Evolutionary conservation across 768 basidiomycete genomes (phyloP), one percentile per base, ranked within the genome.

Genomic region (Tremella fuciformis): DNA sequence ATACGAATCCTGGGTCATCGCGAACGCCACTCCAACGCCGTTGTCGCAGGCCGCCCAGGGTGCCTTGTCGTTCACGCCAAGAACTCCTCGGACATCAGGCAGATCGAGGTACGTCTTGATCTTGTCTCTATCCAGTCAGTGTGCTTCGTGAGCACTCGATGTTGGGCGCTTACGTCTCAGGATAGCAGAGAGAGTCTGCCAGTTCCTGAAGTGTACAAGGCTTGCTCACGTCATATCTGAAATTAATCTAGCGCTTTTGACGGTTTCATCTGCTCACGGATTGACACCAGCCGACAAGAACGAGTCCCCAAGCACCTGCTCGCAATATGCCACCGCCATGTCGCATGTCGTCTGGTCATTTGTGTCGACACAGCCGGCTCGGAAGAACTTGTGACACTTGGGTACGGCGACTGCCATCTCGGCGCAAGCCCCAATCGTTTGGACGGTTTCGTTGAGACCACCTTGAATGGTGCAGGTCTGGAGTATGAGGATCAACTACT

Each of bases 321-420:
- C 80, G 73, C 89, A 91, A 73, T 88, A 89, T 9, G 62, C 74
- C 50, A 84, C 79, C 1, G 88, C 86, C 13, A 85, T 85, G n/a
- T 76, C 78, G 66, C 89, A 91, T 58, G 82, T 80, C 38, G 86
- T 84, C 19, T 79, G 75, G 71, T 91, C 88, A 62, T 85, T 85
- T 15, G 78, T 78, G 55, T 88, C 82, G 26, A 88, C 80, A 62
- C 88, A 91, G 46, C 79, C 79, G 42, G 80, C 73, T n/a, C 80
- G 76, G 71, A 87, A 80, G 38, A 80, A 80, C 59, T 80, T 80
- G 63, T 84, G 78, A 73, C 89, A 91, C 48, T 84, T 83, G 19
- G 87, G 85, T 19, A 89, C 70, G 18, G 65, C 66, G 53, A 70
- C 66, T 13, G 73, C 73, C 71, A 77, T 71, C 11, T 49, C 26